A percentile compares a stretch with the other conserved stretches of the same genome.
These are phyloP conservation scores for Agroathelia rolfsii DNA, from an alignment of 1,284 basidiomycete species.

Conservation along the genomic window DNA sequence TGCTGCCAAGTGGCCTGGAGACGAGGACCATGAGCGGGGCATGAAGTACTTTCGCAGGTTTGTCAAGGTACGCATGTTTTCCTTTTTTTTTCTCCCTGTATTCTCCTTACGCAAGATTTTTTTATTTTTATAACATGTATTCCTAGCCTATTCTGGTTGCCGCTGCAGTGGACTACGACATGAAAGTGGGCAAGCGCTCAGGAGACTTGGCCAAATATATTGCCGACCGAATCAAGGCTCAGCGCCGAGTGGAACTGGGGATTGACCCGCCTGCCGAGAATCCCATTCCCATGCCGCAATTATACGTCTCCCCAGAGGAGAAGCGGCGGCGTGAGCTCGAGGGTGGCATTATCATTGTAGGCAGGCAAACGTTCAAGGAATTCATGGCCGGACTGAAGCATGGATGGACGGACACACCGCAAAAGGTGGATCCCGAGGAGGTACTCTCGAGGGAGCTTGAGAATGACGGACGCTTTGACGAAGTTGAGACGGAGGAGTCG, in stretches of 20 bases:
- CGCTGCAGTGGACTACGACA: slow-evolving; percentile 87
- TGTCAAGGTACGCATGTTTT: slow-evolving; percentile 67
- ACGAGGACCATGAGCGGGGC: slow-evolving; percentile 83
- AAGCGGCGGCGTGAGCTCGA: slow-evolving; percentile 57
- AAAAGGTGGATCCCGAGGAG: slow-evolving; percentile 69
- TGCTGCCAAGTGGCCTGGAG: slow-evolving; percentile 86
- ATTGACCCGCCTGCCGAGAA: slow-evolving; percentile 42
- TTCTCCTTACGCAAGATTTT: slow-evolving; percentile 8
- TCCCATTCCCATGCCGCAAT: slow-evolving; percentile 44
- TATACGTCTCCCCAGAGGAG: slow-evolving; percentile 47
- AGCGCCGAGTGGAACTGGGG: slow-evolving; percentile 51
- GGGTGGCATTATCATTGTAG: slow-evolving; percentile 83
- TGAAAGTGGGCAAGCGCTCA: slow-evolving; percentile 73
- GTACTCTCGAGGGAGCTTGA: slow-evolving; percentile 59
- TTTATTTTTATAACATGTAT: too few relatives aligned
- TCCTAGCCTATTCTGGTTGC: slow-evolving; percentile 93
- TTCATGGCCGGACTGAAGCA: slow-evolving; percentile 80
- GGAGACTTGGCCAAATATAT: slow-evolving; percentile 77
- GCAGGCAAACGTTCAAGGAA: slow-evolving; percentile 89
- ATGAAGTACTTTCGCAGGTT: slow-evolving; percentile 90
- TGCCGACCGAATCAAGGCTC: slow-evolving; percentile 59
- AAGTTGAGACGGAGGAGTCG: slow-evolving; percentile 32
- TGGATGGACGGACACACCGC: slow-evolving; percentile 77
- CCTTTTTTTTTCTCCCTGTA: slow-evolving; percentile 4
- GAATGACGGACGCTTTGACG: slow-evolving; percentile 73